Conservation (phyloP, 345 rosid species). For the Lepidium africanum region DNA sequence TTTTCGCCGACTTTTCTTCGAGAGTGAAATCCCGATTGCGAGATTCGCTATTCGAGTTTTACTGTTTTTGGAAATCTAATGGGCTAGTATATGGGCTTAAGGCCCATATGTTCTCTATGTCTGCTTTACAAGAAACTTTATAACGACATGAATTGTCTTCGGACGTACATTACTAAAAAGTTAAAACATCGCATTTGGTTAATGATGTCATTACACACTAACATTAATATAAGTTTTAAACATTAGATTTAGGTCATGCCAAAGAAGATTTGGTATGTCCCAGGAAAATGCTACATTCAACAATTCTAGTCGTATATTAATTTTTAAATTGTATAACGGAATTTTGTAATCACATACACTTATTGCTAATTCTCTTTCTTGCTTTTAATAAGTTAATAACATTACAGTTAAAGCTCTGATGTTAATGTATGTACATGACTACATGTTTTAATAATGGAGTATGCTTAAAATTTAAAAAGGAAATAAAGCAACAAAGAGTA, state of each 20-base stretch:
- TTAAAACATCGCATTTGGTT: neutral
- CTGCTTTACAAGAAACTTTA: too few relatives aligned
- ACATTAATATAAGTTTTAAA: neutral
- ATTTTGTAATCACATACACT: neutral
- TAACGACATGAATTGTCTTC: too few relatives aligned
- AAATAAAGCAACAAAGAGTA: neutral
- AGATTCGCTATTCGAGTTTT: neutral
- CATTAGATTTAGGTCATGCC: slow-evolving; percentile 13
- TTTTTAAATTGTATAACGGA: neutral
- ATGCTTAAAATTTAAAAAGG: neutral
- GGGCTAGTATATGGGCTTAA: neutral
- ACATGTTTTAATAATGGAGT: neutral
- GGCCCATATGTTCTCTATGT: neutral
- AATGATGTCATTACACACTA: slow-evolving; percentile 9
- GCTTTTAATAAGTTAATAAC: neutral
- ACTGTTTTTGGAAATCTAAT: neutral
- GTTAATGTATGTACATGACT: neutral
- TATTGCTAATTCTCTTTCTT: neutral
- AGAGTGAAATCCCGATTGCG: neutral
- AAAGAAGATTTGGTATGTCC: slow-evolving; percentile 14
- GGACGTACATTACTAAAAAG: neutral
- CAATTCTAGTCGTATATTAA: neutral
- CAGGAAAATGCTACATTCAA: slow-evolving; percentile 12
- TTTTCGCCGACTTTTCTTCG: neutral
- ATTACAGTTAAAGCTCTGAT: neutral